Evolutionary conservation across 2,329 filamentous ascomycete genomes (phyloP), one percentile per base, ranked within the genome.

Genomic region (Fusarium chlamydosporum): DNA sequence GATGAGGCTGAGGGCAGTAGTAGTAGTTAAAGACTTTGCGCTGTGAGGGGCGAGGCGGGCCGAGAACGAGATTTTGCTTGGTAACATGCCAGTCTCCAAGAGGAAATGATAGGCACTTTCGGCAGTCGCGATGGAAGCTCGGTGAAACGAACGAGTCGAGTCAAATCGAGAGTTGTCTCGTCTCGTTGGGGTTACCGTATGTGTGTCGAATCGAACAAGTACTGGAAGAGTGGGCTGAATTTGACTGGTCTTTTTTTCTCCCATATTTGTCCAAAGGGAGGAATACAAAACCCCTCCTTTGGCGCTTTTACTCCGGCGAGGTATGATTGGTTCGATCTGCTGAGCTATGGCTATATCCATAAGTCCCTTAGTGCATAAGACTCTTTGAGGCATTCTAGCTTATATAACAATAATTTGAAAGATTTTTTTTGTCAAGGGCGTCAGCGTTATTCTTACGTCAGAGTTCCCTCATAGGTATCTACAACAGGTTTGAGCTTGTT

Each of bases 221-320:
- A n/a, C 18, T 29, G 45, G 26, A 40, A 57, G 18, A 40, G 38
- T 40, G 47, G 55, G 45, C 47, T 58, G 23, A 4, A 37, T 48
- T 16, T 37, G 47, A 26, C 38, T 18, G 11, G 34, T 45, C 10
- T 55, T 41, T 47, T 27, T 26, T 6, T 20, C 9, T 26, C 13
- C 20, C 15, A 4, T 38, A 40, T 29, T 29, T 6, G 10, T 29
- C 34, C 6, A 35, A 35, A 6, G 7, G 43, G 18, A 13, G 13
- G 15, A 31, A 18, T 9, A 29, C 11, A 9, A 29, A 51, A 33
- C 47, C 58, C 27, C 48, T 26, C 33, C 60, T 7, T 45, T 9
- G 20, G 5, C 20, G 31, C 29, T n/a, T 23, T 37, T 31, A 1
- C 4, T 20, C 40, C 20, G 23, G 16, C 7, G 1, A 3, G 1